Base-by-base conservation (phyloP, 495 filamentous ascomycete species). In the Barbatosphaeria neglecta region DNA sequence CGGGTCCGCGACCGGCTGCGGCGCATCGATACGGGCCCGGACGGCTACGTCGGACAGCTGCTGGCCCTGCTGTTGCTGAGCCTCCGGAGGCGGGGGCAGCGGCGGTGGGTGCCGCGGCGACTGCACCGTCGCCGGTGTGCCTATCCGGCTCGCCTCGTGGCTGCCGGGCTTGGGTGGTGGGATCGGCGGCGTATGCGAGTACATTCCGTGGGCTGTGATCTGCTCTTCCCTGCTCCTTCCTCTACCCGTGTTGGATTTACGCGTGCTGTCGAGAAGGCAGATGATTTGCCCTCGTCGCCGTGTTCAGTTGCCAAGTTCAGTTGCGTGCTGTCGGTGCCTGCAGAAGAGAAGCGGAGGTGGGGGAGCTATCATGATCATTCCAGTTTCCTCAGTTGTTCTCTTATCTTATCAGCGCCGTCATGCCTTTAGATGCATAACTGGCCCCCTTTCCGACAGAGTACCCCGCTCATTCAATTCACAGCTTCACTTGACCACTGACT, bases 141-240 rank as follows among this genome's bases (percentile, higher is more conserved):
- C 76, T 48, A 81, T 67, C 48, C 82, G 79, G 57, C 80, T 86
- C 24, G 74, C 67, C 50, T 86, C 82, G 50, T 82, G 82, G 58
- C 74, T 79, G 47, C 63, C 74, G 7, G 83, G 83, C 54, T 88
- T 88, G 1, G 84, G 84, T 4, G 84, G 84, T 31, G 81, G 83
- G 8, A 77, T 72, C 1, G 84, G 83, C 8, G 84, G 82, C 9
- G 80, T 70, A 45, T 77, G 73, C 6, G 56, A 53, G 37, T 61
- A 61, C 62, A 65, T 64, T 16, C 13, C 16, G 11, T 39, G 33
- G 15, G 17, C 37, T 17, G 23, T 49, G 23, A 35, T n/a, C n/a
- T n/a, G 22, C 13, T 31, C 13, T 4, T 47, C 15, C 16, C 9
- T 39, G 2, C n/a, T 39, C 19, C 17, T 5, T 17, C 9, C 11